Evolutionary conservation across 164 flowering plant genomes (phyloP).

Genomic region (Aristolochia californica): DNA sequence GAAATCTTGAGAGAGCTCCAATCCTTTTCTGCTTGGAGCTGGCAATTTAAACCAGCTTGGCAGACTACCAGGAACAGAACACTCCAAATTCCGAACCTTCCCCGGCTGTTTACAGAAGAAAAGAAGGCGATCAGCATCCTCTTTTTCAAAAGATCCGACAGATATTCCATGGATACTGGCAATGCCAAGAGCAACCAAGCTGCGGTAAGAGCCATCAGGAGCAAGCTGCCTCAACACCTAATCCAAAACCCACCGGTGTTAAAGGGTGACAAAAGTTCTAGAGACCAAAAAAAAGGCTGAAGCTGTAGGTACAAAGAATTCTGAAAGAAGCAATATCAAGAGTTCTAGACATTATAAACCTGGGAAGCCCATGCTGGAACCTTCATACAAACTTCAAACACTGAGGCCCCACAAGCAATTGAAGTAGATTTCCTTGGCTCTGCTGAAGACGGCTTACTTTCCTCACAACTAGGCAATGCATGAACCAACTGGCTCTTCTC

Average conservation of each 20-base stretch:
- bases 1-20: slow-evolving; percentile 23
- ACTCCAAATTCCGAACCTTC: slow-evolving; percentile 14
- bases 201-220: slow-evolving; percentile 69
- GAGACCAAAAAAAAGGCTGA: background rate
- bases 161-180: slow-evolving; percentile 87
- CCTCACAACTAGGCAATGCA: slow-evolving; percentile 42
- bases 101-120: slow-evolving; percentile 46
- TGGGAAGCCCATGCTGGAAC: slow-evolving; percentile 91
- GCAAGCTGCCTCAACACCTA: slow-evolving; percentile 97
- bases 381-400: slow-evolving; percentile 81
- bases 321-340: background rate
- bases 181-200: slow-evolving; percentile 83
- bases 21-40: slow-evolving; percentile 54
- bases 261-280: background rate
- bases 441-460: slow-evolving; percentile 29
- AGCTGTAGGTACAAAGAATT: background rate
- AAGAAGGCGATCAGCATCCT: slow-evolving; percentile 83
- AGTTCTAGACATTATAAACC: slow-evolving; percentile 21
- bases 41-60: slow-evolving; percentile 83
- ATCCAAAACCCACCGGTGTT: background rate
- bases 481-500: slow-evolving; percentile 68
- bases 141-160: slow-evolving; percentile 91
- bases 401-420: slow-evolving; percentile 79
- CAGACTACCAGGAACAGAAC: slow-evolving; percentile 13
- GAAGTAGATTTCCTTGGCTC: slow-evolving; percentile 74